A percentile compares a stretch with the other conserved stretches of the same genome.
Conservation (phyloP, 2,329 filamentous ascomycete species). For the Ascochyta viciae-villosae region DNA sequence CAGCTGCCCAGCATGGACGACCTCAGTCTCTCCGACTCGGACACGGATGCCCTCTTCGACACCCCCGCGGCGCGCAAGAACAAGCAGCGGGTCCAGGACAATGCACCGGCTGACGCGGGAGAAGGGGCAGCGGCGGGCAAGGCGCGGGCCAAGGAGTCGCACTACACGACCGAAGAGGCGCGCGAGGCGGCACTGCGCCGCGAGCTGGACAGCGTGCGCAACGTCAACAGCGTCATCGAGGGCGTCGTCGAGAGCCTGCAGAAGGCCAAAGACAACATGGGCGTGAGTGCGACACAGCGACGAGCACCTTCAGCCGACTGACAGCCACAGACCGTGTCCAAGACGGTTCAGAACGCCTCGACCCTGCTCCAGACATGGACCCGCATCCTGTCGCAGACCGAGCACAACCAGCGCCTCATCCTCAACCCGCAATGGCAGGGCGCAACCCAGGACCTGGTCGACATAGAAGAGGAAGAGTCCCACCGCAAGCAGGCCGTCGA, state of each 20-base stretch:
- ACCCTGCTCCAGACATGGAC: slow-evolving; percentile 95
- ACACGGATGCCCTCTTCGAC: slow-evolving; percentile 64
- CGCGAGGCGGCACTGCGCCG: slow-evolving; percentile 77
- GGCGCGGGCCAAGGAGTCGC: slow-evolving; percentile 56
- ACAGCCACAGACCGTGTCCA: slow-evolving; percentile 73
- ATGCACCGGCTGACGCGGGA: slow-evolving; percentile 31
- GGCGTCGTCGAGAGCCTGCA: slow-evolving; percentile 74
- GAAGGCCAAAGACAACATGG: slow-evolving; percentile 78
- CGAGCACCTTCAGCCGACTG: neutral
- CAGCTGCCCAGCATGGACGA: slow-evolving; percentile 58
- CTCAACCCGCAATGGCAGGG: slow-evolving; percentile 90
- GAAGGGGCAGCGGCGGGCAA: slow-evolving; percentile 49
- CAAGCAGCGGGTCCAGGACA: slow-evolving; percentile 47
- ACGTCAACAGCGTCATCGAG: slow-evolving; percentile 89
- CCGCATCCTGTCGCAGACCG: slow-evolving; percentile 92
- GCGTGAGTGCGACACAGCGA: slow-evolving; percentile 56
- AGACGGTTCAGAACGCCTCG: slow-evolving; percentile 85
- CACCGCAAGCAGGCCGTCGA: slow-evolving; percentile 79
- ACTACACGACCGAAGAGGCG: slow-evolving; percentile 69
- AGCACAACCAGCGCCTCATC: slow-evolving; percentile 93
- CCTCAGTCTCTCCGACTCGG: slow-evolving; percentile 61
- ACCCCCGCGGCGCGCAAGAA: slow-evolving; percentile 56
- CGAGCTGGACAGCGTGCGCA: slow-evolving; percentile 82
- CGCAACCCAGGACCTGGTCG: slow-evolving; percentile 82
- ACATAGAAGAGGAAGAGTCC: slow-evolving; percentile 80